Base-by-base conservation (phyloP, 306 rosid species). In the Boehmeria nivea region DNA sequence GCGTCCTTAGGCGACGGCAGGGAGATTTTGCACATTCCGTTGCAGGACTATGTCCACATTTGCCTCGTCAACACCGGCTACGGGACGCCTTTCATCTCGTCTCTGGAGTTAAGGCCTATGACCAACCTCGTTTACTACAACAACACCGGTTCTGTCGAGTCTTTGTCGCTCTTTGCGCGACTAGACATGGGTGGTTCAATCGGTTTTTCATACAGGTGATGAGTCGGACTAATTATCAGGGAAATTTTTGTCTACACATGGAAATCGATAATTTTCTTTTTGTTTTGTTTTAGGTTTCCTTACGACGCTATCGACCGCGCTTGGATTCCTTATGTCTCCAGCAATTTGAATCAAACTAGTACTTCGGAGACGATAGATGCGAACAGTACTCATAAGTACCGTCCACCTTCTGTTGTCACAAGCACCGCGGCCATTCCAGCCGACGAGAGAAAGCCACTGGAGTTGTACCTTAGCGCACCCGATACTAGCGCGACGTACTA, bases 41-140 rank as follows among this genome's bases (percentile, higher is more conserved):
- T 57, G 4, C 16, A 13, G 62, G 81, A 77, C 54, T 34, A 60
- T 6, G 15, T 74, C 1, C 47, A 61, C 24, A 72, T 83, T 17
- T 83, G 84, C 43, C 73, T 80, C 0, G 36, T 72, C 18, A 69
- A 80, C 53, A 72, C 61, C 1, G 74, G 54, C 16, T 1, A 2
- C 0, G 90, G 84, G 51, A 77, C 64, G 12, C 90, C 86, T 2
- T 83, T 80, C 70, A 77, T 83, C 56, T 80, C 86, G 3, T 63
- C 78, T 3, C 21, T 83, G 15, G 87, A 83, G 22, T 54, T 77
- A 5, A 74, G 82, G 71, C 80, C 74, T 13, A 55, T 83, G 18
- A 48, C 43, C n/a, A 21, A 39, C 24, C 8, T 6, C 11, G 26
- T 33, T 36, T 54, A 54, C 10, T 26, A 50, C 8, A 26, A 40